These are phyloP conservation scores for Balansia obtecta DNA, from an alignment of 2,329 filamentous ascomycete genomes.

Conservation along the genomic window DNA sequence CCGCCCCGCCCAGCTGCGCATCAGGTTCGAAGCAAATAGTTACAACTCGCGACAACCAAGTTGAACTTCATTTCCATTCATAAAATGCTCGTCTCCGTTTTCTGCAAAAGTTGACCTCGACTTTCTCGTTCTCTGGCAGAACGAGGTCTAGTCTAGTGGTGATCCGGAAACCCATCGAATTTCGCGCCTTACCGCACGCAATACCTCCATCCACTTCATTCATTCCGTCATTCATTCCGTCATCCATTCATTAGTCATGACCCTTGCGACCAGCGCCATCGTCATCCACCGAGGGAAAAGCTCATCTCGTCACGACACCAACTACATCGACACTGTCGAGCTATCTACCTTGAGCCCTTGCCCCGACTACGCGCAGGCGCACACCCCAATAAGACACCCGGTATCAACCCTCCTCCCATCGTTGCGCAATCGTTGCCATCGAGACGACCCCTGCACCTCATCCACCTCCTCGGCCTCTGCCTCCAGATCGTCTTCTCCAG, in stretches of 20 bases:
- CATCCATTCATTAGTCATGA: constrained; percentile 2
- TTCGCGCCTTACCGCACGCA: neutral
- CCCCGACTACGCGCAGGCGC: neutral
- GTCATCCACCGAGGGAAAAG: neutral
- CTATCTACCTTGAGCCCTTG: constrained; percentile 2
- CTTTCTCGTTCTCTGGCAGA: no score
- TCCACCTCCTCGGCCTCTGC: neutral
- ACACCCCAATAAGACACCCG: neutral
- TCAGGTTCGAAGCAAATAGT: no score
- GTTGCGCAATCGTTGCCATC: neutral
- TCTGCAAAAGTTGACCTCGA: no score
- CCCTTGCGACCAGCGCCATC: neutral
- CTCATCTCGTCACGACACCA: neutral
- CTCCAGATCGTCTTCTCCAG: neutral
- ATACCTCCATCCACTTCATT: no score
- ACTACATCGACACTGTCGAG: constrained; percentile 3
- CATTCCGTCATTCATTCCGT: no score
- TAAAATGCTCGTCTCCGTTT: no score
- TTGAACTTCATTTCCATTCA: no score
- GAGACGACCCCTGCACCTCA: neutral
- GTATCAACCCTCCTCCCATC: neutral
- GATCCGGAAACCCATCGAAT: neutral
- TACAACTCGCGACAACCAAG: no score
- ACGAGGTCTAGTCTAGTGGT: no score
- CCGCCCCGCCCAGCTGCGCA: no score